These are phyloP conservation scores for Kernera saxatilis DNA, from an alignment of 345 rosid genomes.

Conservation along the genomic window DNA sequence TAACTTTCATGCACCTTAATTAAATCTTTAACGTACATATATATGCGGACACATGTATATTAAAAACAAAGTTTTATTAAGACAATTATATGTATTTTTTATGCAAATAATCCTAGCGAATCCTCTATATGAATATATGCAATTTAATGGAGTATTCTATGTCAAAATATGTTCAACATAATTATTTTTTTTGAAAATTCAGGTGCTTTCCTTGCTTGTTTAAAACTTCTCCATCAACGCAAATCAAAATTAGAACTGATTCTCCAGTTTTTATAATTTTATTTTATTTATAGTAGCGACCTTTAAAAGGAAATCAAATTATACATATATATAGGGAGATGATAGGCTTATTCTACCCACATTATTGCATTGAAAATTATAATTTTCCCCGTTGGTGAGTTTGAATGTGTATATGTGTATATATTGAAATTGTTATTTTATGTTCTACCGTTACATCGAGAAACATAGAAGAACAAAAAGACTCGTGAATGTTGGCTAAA, in stretches of 20 bases:
- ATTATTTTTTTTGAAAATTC: too few species aligned
- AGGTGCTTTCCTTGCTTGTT: neutral
- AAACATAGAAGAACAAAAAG: neutral
- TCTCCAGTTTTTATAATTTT: neutral
- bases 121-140: neutral
- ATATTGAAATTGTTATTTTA: neutral
- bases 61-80: neutral
- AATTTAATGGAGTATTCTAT: neutral
- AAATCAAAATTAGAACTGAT: neutral
- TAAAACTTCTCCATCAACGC: neutral
- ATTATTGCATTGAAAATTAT: neutral
- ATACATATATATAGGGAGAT: too few species aligned
- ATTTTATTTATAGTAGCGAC: neutral
- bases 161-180: too few species aligned
- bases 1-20: constrained; percentile 29
- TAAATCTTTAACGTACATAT: constrained; percentile 21
- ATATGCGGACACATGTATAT: neutral
- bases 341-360: neutral
- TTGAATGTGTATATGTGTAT: neutral
- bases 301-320: neutral
- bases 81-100: neutral
- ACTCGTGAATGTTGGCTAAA: neutral
- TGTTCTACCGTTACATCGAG: constrained; percentile 20
- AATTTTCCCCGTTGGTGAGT: neutral
- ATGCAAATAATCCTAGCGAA: neutral